phyloP scores from a whole-genome alignment of 352 stramenopile genomes.

The Phytophthora sp. region DNA sequence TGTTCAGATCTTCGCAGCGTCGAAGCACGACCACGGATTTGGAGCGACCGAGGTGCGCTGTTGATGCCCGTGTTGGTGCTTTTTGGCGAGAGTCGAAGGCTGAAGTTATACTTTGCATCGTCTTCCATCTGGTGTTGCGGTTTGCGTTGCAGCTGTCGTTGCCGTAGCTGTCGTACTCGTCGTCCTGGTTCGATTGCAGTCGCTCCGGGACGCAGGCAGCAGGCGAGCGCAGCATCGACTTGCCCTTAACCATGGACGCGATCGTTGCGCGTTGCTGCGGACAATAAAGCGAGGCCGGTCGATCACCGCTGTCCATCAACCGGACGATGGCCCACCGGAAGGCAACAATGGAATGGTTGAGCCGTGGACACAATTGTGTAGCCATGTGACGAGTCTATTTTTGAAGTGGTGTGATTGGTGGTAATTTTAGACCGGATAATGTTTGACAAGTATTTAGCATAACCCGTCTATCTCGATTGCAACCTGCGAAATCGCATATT shows the following conservation, averaged over 20 bases:
- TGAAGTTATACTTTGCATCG: constrained; percentile 22
- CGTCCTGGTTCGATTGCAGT: constrained; percentile 34
- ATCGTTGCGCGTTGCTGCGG: constrained; percentile 4
- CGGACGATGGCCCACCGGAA: constrained; percentile 5
- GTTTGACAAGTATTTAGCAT: no score
- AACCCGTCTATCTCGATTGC: constrained; percentile 2
- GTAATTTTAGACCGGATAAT: constrained; percentile 18
- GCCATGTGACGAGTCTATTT: constrained; percentile 39
- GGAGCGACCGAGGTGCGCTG: not conserved
- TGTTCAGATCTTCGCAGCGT: constrained; percentile 67
- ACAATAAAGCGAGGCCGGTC: constrained; percentile 7
- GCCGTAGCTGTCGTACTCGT: constrained; percentile 5
- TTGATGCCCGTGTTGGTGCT: constrained; percentile 6
- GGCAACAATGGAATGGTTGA: constrained; percentile 7
- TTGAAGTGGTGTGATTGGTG: constrained; percentile 12
- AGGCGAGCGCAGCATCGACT: constrained; percentile 6
- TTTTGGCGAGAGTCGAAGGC: constrained; percentile 4
- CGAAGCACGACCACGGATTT: constrained; percentile 56
- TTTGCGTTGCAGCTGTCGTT: not conserved
- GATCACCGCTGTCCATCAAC: constrained; percentile 27
- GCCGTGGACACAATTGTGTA: no score
- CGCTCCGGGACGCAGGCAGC: constrained; percentile 1
- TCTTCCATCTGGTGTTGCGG: not conserved
- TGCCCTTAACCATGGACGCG: constrained; percentile 18
- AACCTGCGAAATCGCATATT: constrained; percentile 26